These are phyloP conservation scores for Lentinus tigrinus DNA, from an alignment of 768 basidiomycete species.

Conservation along the genomic window DNA sequence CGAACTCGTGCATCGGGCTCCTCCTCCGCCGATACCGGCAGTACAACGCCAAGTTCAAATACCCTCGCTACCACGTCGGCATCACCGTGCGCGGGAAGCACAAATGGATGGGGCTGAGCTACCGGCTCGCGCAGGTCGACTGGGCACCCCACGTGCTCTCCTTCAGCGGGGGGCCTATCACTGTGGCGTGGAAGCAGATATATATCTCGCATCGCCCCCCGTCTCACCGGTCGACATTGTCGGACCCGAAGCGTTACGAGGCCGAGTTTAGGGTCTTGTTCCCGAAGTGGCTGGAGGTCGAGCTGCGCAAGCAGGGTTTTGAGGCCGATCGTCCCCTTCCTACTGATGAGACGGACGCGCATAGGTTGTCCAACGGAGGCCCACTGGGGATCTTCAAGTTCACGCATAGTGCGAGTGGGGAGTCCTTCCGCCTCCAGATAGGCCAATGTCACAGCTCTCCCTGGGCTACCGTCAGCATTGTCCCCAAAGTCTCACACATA, in stretches of 20 bases:
- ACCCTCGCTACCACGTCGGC: slow-evolving; percentile 13
- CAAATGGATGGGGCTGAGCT: slow-evolving; percentile 6
- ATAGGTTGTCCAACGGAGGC: background rate
- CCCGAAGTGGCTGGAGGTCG: slow-evolving; percentile 10
- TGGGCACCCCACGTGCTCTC: slow-evolving; percentile 11
- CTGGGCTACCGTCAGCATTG: slow-evolving; percentile 6
- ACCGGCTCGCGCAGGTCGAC: slow-evolving; percentile 10
- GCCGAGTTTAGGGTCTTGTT: slow-evolving; percentile 3
- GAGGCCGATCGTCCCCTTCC: background rate
- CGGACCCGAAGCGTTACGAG: no score
- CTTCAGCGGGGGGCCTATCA: background rate
- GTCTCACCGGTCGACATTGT: background rate
- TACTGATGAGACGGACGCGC: background rate
- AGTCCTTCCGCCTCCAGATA: slow-evolving; percentile 6
- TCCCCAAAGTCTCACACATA: background rate
- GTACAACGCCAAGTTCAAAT: background rate
- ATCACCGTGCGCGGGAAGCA: slow-evolving; percentile 4
- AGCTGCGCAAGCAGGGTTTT: slow-evolving; percentile 11
- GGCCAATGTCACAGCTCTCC: background rate
- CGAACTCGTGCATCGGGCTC: slow-evolving; percentile 8
- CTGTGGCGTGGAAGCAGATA: slow-evolving; percentile 9
- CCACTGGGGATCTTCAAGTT: slow-evolving; percentile 1
- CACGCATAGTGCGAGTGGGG: background rate
- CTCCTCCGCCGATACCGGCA: slow-evolving; percentile 9
- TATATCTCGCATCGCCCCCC: slow-evolving; percentile 14